Evolutionary conservation across 164 flowering plant genomes (phyloP).

Genomic region (Amborella trichopoda): DNA sequence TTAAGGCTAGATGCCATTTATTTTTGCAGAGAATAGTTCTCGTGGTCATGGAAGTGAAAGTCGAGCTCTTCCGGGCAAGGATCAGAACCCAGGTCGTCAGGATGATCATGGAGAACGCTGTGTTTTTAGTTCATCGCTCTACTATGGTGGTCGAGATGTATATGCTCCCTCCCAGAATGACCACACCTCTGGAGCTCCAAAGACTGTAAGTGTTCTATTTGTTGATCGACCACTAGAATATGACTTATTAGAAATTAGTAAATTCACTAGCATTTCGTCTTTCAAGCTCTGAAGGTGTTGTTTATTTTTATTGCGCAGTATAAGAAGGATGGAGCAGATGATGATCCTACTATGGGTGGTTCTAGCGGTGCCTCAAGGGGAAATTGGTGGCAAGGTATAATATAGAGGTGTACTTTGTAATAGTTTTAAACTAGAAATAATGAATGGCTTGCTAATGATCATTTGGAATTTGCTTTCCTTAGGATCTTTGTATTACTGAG

Average conservation of each 20-base stretch:
- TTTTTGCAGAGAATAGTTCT: too few species aligned
- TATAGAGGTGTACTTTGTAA: neutral
- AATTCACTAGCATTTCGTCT: neutral
- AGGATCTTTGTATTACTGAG: too few species aligned
- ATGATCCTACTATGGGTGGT: constrained; percentile 32
- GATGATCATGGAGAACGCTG: constrained; percentile 42
- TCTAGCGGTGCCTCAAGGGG: constrained; percentile 60
- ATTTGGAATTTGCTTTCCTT: too few species aligned
- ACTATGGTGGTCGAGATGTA: constrained; percentile 77
- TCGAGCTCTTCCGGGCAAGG: too few species aligned
- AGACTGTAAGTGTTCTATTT: constrained; percentile 29
- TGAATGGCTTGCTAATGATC: too few species aligned
- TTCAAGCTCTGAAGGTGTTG: neutral
- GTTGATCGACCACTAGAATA: neutral
- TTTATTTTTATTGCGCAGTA: constrained; percentile 19
- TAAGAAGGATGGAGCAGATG: constrained; percentile 47
- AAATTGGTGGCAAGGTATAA: constrained; percentile 83
- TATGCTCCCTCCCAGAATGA: constrained; percentile 30
- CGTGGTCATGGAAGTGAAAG: too few species aligned
- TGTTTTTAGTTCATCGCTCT: constrained; percentile 62
- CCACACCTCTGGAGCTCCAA: constrained; percentile 21
- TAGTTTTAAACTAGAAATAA: too few species aligned
- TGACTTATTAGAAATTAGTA: neutral
- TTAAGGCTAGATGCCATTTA: too few species aligned
- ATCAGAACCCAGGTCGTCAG: constrained; percentile 17